Evolutionary conservation across 441 rosid genomes (phyloP).

Genomic region (Pelargonium australe): DNA sequence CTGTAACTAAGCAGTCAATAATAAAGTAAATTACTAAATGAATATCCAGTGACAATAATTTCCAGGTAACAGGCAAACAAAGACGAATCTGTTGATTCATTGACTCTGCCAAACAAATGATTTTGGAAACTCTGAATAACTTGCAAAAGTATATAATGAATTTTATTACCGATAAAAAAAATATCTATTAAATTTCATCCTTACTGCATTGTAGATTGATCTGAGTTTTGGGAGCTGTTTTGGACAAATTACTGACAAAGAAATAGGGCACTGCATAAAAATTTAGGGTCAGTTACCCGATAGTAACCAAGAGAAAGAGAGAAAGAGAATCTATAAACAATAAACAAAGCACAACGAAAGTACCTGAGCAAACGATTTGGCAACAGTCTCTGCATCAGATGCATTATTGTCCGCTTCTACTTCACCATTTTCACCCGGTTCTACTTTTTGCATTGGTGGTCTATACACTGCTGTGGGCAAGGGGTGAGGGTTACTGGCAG

Average conservation of each 20-base stretch:
- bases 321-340: not conserved
- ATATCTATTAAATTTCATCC: conserved; percentile 21
- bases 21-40: not conserved
- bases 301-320: not conserved
- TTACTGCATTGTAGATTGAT: conserved; percentile 78
- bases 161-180: not conserved
- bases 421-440: conserved; percentile 55
- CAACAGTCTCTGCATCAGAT: conserved; percentile 90
- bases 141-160: not conserved
- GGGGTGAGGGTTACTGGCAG: conserved; percentile 87
- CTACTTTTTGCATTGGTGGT: conserved; percentile 59
- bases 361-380: conserved; percentile 72
- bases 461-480: conserved; percentile 93
- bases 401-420: conserved; percentile 58
- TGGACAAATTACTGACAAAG: conserved; percentile 86
- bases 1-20: not conserved
- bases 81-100: not conserved
- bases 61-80: no score
- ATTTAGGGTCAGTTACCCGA: conserved; percentile 26
- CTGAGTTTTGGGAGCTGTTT: conserved; percentile 83
- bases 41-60: not conserved
- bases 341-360: conserved; percentile 10
- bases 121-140: not conserved
- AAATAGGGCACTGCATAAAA: conserved; percentile 64
- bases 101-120: not conserved